Conservation (phyloP, 371 early-diverging fungal genomes). For the Mucor circinelloides region DNA sequence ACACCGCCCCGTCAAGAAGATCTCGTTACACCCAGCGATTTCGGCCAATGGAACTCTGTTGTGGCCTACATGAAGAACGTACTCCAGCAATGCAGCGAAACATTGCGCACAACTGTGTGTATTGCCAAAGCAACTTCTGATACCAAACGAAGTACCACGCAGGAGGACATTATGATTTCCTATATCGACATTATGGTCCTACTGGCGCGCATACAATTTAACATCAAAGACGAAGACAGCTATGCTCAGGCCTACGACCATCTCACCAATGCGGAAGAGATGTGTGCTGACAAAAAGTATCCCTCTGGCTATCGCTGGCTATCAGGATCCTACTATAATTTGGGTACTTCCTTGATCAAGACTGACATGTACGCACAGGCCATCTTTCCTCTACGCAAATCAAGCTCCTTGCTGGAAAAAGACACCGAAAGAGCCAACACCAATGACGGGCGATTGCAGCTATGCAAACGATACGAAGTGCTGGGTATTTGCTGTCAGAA, state of each 20-base stretch:
- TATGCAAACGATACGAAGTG: conserved; percentile 47
- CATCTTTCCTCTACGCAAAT: conserved; percentile 38
- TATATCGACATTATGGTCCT: conserved; percentile 42
- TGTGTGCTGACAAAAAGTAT: conserved; percentile 28
- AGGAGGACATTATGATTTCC: conserved; percentile 20
- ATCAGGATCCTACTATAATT: conserved; percentile 33
- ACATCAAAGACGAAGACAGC: conserved; percentile 23
- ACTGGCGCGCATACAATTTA: conserved; percentile 32
- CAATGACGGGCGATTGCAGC: conserved; percentile 32
- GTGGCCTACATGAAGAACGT: conserved; percentile 5
- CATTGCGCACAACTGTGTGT: neutral
- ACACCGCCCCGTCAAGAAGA: conserved; percentile 26
- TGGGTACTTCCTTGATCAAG: conserved; percentile 40
- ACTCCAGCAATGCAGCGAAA: conserved; percentile 25
- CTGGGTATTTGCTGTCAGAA: conserved; percentile 42
- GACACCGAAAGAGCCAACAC: conserved; percentile 22
- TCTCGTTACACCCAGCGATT: conserved; percentile 8
- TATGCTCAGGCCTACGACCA: conserved; percentile 35
- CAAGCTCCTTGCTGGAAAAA: conserved; percentile 39
- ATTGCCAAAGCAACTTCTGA: neutral
- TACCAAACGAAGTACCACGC: conserved; percentile 7
- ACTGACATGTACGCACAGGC: conserved; percentile 26
- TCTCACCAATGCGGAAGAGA: conserved; percentile 30
- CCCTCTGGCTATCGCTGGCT: conserved; percentile 40
- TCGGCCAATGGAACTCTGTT: conserved; percentile 21